Evolutionary conservation across 164 flowering plant genomes (phyloP).

Genomic region (Chimonanthus salicifolius): DNA sequence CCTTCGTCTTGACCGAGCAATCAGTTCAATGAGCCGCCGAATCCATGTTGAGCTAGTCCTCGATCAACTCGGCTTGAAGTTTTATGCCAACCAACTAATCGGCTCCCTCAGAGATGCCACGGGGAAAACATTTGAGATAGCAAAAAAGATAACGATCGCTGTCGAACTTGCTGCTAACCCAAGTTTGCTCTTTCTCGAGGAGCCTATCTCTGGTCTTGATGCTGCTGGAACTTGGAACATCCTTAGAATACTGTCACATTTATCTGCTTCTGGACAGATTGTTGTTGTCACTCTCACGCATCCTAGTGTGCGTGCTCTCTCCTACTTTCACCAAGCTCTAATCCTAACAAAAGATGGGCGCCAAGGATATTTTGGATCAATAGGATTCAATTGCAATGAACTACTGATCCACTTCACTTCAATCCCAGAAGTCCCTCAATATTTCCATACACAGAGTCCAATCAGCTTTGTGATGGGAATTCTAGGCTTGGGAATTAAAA

Average conservation of each 20-base stretch:
- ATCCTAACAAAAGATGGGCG: constrained; percentile 22
- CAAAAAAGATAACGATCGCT: constrained; percentile 28
- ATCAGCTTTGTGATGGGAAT: constrained; percentile 18
- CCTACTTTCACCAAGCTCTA: constrained; percentile 24
- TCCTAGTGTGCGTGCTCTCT: constrained; percentile 19
- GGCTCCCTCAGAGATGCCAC: constrained; percentile 22
- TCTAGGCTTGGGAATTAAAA: constrained; percentile 21
- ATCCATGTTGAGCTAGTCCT: constrained; percentile 30
- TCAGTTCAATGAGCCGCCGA: constrained; percentile 12
- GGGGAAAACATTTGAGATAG: constrained; percentile 21
- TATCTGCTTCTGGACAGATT: constrained; percentile 16
- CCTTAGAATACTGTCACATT: constrained; percentile 16
- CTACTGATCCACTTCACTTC: constrained; percentile 17
- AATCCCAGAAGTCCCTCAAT: constrained; percentile 20
- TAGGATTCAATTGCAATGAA: constrained; percentile 20
- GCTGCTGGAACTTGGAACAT: constrained; percentile 15
- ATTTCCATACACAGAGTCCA: constrained; percentile 17
- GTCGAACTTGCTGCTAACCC: constrained; percentile 31
- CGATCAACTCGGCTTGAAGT: constrained; percentile 20
- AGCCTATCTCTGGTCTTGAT: constrained; percentile 26
- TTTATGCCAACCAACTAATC: constrained; percentile 23
- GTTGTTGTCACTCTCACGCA: constrained; percentile 21
- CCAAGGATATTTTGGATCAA: constrained; percentile 28
- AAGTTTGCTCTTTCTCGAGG: constrained; percentile 25
- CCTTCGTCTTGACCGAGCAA: constrained; percentile 17